Conservation (phyloP, 225 moss, liverwort and hornwort species). For the Pseudoscleropodium purum region DNA sequence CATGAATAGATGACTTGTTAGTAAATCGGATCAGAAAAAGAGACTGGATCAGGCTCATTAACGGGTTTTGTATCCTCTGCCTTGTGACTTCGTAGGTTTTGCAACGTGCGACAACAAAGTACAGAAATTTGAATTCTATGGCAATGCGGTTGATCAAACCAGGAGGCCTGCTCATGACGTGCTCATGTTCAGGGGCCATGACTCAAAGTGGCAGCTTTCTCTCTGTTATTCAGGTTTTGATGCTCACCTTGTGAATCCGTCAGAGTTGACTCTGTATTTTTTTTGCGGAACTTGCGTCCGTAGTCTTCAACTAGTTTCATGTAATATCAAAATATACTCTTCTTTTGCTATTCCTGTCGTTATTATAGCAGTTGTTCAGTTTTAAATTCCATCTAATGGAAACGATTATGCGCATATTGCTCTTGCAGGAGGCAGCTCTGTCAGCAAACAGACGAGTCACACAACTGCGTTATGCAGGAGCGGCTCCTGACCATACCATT, state of each 20-base stretch:
- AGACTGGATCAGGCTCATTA: not conserved
- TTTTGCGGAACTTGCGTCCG: not conserved
- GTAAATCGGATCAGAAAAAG: not conserved
- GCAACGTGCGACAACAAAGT: conserved; percentile 52
- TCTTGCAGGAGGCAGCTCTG: conserved; percentile 59
- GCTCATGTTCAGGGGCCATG: conserved; percentile 95
- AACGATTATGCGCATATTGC: not conserved
- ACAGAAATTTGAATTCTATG: conserved; percentile 56
- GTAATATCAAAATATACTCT: not conserved
- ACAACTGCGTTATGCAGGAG: conserved; percentile 71
- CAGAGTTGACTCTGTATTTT: not conserved
- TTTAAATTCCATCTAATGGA: not conserved
- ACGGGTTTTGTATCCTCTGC: not conserved
- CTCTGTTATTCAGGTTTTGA: conserved; percentile 59
- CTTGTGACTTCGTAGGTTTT: conserved; percentile 39
- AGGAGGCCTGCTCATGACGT: conserved; percentile 83
- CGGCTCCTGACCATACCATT: conserved; percentile 71
- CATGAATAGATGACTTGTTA: not conserved
- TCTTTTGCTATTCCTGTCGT: not conserved
- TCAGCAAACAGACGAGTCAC: conserved; percentile 58
- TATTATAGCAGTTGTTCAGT: not conserved
- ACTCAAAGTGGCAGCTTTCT: conserved; percentile 83
- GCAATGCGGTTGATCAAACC: conserved; percentile 68
- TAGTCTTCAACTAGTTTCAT: not conserved
- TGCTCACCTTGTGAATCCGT: not conserved